A percentile compares a stretch with the other conserved stretches of the same genome.
Conservation (phyloP, 139 green algal species). For the Chlamydomonas applanata region DNA sequence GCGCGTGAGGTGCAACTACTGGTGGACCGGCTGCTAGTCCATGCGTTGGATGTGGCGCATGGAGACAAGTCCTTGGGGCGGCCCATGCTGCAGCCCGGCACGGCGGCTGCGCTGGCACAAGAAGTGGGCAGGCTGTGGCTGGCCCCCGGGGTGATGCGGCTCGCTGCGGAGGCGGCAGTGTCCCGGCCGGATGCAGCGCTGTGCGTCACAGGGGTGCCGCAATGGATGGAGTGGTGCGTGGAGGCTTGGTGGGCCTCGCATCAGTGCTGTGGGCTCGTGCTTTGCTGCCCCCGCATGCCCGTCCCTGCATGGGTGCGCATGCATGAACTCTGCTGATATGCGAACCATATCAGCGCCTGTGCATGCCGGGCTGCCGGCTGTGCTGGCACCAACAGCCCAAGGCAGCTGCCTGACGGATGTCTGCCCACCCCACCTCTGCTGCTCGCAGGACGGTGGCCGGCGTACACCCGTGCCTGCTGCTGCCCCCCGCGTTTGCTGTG, state of each 20-base stretch:
- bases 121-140: background rate
- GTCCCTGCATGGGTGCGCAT: too few species aligned
- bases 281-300: too few species aligned
- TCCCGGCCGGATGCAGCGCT: background rate
- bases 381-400: too few species aligned
- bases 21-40: slow-evolving; percentile 22
- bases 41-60: background rate
- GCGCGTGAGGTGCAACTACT: slow-evolving; percentile 28
- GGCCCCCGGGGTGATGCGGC: background rate
- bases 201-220: background rate
- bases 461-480: slow-evolving; percentile 22
- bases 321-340: too few species aligned
- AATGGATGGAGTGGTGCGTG: slow-evolving; percentile 1
- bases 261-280: too few species aligned
- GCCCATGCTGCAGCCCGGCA: slow-evolving; percentile 25
- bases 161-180: background rate
- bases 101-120: slow-evolving; percentile 24
- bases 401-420: too few species aligned
- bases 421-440: background rate
- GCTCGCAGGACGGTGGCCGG: background rate
- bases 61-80: slow-evolving; percentile 25
- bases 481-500: slow-evolving; percentile 17
- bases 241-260: too few species aligned
- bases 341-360: too few species aligned
- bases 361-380: too few species aligned